These are phyloP conservation scores for Phallus indusiatus DNA, from an alignment of 768 basidiomycete species.

Conservation along the genomic window DNA sequence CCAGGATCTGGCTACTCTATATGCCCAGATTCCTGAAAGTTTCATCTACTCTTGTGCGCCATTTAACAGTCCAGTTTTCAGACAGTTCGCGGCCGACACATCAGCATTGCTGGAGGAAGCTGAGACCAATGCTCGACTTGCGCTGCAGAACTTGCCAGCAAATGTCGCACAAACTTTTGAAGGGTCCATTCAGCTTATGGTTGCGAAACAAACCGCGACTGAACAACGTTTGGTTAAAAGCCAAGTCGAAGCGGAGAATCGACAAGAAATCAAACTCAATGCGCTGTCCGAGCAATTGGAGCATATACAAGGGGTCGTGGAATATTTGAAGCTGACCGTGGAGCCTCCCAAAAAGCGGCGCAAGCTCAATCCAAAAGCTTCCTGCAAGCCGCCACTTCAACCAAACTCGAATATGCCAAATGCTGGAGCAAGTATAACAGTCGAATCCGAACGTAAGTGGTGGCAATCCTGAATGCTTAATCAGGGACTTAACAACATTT, in stretches of 20 bases:
- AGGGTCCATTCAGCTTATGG: background rate
- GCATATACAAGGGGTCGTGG: background rate
- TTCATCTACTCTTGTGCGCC: conserved; percentile 19
- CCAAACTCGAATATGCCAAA: too few species aligned
- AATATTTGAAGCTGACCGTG: too few species aligned
- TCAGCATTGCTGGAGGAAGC: conserved; percentile 11
- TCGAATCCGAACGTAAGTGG: too few species aligned
- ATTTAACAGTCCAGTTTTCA: conserved; percentile 20
- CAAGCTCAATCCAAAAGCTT: background rate
- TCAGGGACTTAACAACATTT: too few species aligned
- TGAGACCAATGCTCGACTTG: conserved; percentile 10
- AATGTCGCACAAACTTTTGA: background rate
- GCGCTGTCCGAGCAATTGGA: background rate
- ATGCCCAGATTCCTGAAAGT: conserved; percentile 11
- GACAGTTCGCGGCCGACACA: conserved; percentile 13
- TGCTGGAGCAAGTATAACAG: too few species aligned
- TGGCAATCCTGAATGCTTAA: too few species aligned
- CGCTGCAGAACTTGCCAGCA: conserved; percentile 9
- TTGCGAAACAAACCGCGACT: too few species aligned
- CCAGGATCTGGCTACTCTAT: conserved; percentile 28
- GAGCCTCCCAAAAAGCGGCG: background rate
- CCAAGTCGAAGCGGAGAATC: background rate
- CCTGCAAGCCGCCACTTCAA: background rate
- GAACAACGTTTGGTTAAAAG: too few species aligned
- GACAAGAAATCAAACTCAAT: too few species aligned